These are phyloP conservation scores for Coemansia sp. DNA, from an alignment of 192 early-diverging fungal species.

Conservation along the genomic window DNA sequence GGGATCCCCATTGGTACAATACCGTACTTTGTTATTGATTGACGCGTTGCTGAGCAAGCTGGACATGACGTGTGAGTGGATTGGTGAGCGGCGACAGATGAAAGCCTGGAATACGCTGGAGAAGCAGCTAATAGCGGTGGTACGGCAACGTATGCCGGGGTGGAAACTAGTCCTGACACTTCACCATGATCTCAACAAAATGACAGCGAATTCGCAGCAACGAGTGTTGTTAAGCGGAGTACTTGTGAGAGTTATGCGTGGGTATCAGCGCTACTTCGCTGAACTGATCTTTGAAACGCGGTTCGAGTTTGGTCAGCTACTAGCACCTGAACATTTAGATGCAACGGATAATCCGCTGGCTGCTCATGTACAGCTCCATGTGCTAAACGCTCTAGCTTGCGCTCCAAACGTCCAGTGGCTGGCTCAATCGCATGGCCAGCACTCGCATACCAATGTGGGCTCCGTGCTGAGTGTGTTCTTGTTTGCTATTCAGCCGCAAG, in stretches of 20 bases:
- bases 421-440: conserved; percentile 3
- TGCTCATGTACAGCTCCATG: conserved; percentile 27
- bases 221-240: conserved; percentile 26
- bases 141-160: conserved; percentile 44
- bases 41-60: conserved; percentile 45
- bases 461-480: conserved; percentile 17
- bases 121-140: conserved; percentile 26
- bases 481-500: conserved; percentile 29
- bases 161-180: conserved; percentile 27
- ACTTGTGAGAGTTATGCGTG: conserved; percentile 41
- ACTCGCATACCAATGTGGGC: conserved; percentile 34
- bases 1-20: conserved; percentile 27
- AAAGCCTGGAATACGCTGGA: conserved; percentile 17
- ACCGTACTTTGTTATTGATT: conserved; percentile 41
- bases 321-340: conserved; percentile 11
- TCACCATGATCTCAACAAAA: conserved; percentile 17
- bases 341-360: conserved; percentile 19
- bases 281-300: conserved; percentile 27
- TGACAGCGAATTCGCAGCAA: neutral
- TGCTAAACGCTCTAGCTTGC: conserved; percentile 23
- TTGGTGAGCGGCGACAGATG: conserved; percentile 13
- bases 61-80: conserved; percentile 21
- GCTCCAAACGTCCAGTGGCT: conserved; percentile 32
- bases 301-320: conserved; percentile 44
- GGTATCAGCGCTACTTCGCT: conserved; percentile 42